Conservation (phyloP, 2,329 filamentous ascomycete genomes). For the Aureobasidium subglaciale region DNA sequence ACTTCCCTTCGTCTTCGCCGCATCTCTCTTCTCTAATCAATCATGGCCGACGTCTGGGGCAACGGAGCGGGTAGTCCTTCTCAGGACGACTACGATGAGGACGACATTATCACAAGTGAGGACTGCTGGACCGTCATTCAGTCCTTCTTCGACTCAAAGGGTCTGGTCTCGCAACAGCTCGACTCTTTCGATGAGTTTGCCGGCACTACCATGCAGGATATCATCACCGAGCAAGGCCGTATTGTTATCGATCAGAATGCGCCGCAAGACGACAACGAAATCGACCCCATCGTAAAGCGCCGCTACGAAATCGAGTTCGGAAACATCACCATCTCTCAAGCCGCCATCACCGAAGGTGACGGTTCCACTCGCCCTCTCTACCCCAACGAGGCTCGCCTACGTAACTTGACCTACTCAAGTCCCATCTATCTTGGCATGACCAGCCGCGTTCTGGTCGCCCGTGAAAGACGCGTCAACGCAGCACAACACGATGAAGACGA, state of each 20-base stretch:
- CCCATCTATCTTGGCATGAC: conserved; percentile 85
- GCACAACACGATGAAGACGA: conserved; percentile 61
- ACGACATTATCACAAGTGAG: conserved; percentile 69
- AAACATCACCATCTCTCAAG: conserved; percentile 78
- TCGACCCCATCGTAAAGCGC: conserved; percentile 67
- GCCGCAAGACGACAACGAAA: conserved; percentile 64
- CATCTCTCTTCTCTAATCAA: background rate
- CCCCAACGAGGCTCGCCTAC: conserved; percentile 89
- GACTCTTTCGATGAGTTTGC: conserved; percentile 99
- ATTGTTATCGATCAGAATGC: conserved; percentile 92
- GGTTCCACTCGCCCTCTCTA: conserved; percentile 78
- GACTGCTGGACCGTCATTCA: conserved; percentile 98
- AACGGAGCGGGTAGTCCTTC: conserved; percentile 10
- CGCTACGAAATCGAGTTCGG: conserved; percentile 95
- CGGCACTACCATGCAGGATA: conserved; percentile 84
- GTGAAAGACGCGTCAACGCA: conserved; percentile 60
- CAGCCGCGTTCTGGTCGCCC: conserved; percentile 75
- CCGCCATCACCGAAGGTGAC: conserved; percentile 88
- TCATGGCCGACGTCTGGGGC: conserved; percentile 18
- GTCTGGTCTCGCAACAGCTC: conserved; percentile 92
- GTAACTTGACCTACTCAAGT: conserved; percentile 91
- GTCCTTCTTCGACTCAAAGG: conserved; percentile 93
- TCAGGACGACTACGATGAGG: conserved; percentile 21
- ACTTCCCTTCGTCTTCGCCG: background rate
- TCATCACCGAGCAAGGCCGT: conserved; percentile 84